These are phyloP conservation scores for Lasiodiplodia hormozganensis DNA, from an alignment of 2,329 filamentous ascomycete species.

Conservation along the genomic window DNA sequence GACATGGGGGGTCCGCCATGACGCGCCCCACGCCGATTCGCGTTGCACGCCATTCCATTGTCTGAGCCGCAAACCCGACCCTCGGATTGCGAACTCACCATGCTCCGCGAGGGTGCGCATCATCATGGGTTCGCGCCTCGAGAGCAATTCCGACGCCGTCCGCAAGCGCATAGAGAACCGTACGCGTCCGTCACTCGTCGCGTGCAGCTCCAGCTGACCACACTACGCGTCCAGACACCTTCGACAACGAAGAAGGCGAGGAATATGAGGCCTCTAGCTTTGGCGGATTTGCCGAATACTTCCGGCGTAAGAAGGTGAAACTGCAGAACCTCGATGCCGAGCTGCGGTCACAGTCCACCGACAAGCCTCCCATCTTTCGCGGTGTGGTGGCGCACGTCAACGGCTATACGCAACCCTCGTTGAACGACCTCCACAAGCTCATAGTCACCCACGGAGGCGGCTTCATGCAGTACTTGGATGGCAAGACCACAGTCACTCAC, in stretches of 20 bases:
- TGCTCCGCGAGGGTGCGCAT: neutral
- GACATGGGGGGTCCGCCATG: neutral
- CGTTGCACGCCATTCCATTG: slow-evolving; percentile 6
- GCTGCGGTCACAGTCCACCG: slow-evolving; percentile 70
- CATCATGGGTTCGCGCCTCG: slow-evolving; percentile 67
- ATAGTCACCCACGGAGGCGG: slow-evolving; percentile 94
- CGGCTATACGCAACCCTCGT: slow-evolving; percentile 92
- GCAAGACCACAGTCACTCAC: slow-evolving; percentile 93
- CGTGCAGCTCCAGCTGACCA: slow-evolving; percentile 18
- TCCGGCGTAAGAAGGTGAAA: slow-evolving; percentile 95
- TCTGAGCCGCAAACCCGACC: neutral
- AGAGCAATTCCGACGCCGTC: slow-evolving; percentile 64
- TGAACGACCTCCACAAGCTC: slow-evolving; percentile 85
- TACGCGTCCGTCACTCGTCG: slow-evolving; percentile 38
- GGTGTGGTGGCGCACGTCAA: slow-evolving; percentile 91
- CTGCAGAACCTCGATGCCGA: slow-evolving; percentile 92
- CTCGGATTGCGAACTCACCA: neutral
- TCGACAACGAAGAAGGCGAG: slow-evolving; percentile 82
- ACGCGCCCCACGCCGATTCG: slow-evolving; percentile 26
- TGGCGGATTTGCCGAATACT: slow-evolving; percentile 89
- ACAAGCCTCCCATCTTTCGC: slow-evolving; percentile 86
- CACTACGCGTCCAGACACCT: slow-evolving; percentile 61
- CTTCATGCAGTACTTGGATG: slow-evolving; percentile 93
- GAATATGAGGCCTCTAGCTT: slow-evolving; percentile 90
- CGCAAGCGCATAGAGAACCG: slow-evolving; percentile 69